Base-by-base conservation (phyloP, 257 asterid species). In the Prunella vulgaris region DNA sequence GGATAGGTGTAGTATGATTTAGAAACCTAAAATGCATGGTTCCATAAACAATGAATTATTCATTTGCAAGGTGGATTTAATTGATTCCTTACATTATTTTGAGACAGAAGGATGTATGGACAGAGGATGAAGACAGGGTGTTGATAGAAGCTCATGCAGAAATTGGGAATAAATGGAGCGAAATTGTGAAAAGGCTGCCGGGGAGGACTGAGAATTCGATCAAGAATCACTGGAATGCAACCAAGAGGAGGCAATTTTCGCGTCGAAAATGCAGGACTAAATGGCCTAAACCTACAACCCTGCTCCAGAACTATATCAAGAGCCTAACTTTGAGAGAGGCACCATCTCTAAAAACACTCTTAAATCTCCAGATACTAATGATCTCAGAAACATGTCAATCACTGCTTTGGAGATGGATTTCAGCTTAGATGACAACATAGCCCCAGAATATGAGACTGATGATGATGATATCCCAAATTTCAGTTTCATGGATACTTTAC, bases 221-320 rank as follows among this genome's bases (percentile, higher is more conserved):
- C 66, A 92, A 92, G 76, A 92, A 92, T 69, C 97, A 92, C 24
- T 92, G 97, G 97, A 92, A 92, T 46, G 95, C 97, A 1, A 92
- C 97, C 3, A 92, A 92, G 61, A 79, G 98, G 62, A 80, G 93
- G 59, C 96, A 92, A 51, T 77, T 87, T n/a, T 83, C 96, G 0
- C 76, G 85, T 24, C 76, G 96, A 61, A 87, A 87, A 69, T 87
- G 98, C 72, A 82, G 82, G 35, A 87, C 92, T 24, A 90, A 90
- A 68, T 86, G 92, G 95, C 92, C 94, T 0, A 86, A 68, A 35
- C 90, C 96, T 0, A 86, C 81, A 60, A 79, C 80, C 30, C 83
- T 90, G 10, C 82, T 90, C 30, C 97, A 90, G 5, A 84, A 88
- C 83, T 92, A 92, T 71, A 92, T 92, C 68, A 87, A 79, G 67